Evolutionary conservation across 768 basidiomycete species (phyloP), one percentile per base, ranked within the genome.

Genomic region (Tulasnella sp.): DNA sequence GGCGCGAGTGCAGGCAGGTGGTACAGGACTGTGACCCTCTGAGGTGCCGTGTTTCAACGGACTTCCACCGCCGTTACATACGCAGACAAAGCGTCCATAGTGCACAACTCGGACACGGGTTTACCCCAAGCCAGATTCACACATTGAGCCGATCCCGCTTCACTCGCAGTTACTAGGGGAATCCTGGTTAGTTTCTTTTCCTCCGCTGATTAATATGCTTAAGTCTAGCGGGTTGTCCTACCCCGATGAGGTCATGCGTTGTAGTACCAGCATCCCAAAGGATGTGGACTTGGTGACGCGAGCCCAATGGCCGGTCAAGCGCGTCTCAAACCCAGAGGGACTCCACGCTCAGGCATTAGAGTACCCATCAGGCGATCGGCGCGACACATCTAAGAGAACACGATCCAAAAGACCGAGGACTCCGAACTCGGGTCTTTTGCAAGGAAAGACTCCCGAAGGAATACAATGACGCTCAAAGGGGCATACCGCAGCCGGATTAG

Each of bases 151-250:
- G 86, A 89, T 92, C 91, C 91, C 90, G 87, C 90, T 92, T 92
- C 92, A 91, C 92, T 92, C 90, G 90, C 91, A 90, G 92, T 91
- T 92, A 92, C 92, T 92, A 91, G 88, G 91, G 92, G 90, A 92
- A 92, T 92, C 92, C 91, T 91, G 89, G 92, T 92, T 92, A 92
- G 91, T 93, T 93, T 92, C 92, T 93, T 93, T 92, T 92, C 92
- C 92, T 92, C 91, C 89, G 89, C 92, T 93, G 92, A 92, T 91
- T 92, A 90, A 92, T 92, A 92, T 92, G 91, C 92, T 92, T 92
- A 92, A 92, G 90, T 92, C 92, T 90, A 91, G 91, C 89, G 90
- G 91, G 92, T 92, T 92, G 88, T 91, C 91, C 90, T 90, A 89
- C 90, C 90, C 90, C 91, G 92, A 89, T 91, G 91, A 92, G 91